Evolutionary conservation across 345 rosid genomes (phyloP).

Genomic region (Eucalyptus dawsonii): DNA sequence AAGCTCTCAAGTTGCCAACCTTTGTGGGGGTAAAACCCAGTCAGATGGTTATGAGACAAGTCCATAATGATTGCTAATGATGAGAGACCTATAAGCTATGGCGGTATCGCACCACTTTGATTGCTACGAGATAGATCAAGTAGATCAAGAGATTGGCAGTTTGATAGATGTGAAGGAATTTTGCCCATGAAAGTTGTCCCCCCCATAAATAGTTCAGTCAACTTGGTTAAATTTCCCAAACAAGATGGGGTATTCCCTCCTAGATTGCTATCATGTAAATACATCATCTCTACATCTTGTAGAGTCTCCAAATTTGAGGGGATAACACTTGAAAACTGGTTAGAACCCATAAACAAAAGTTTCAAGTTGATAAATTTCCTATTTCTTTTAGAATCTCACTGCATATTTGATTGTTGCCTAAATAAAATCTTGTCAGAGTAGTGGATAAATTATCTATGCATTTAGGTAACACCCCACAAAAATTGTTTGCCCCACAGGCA

Average conservation of each 20-base stretch:
- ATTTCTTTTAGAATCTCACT: neutral
- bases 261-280: neutral
- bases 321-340: neutral
- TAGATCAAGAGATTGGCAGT: accelerated
- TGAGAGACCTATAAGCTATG: neutral
- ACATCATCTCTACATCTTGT: accelerated
- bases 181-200: neutral
- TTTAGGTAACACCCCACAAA: neutral
- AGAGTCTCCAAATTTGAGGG: neutral
- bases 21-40: neutral
- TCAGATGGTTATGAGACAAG: neutral
- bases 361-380: neutral
- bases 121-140: neutral
- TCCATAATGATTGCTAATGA: neutral
- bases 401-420: accelerated
- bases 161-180: neutral
- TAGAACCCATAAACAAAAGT: accelerated
- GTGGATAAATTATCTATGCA: neutral
- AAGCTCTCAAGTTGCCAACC: neutral
- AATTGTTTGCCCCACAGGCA: accelerated
- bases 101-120: neutral
- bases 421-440: accelerated
- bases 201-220: no score
- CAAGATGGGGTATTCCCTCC: neutral
- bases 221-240: no score